A percentile compares a stretch with the other conserved stretches of the same genome.
phyloP scores from a whole-genome alignment of 345 rosid species.

The Conringia planisiliqua region DNA sequence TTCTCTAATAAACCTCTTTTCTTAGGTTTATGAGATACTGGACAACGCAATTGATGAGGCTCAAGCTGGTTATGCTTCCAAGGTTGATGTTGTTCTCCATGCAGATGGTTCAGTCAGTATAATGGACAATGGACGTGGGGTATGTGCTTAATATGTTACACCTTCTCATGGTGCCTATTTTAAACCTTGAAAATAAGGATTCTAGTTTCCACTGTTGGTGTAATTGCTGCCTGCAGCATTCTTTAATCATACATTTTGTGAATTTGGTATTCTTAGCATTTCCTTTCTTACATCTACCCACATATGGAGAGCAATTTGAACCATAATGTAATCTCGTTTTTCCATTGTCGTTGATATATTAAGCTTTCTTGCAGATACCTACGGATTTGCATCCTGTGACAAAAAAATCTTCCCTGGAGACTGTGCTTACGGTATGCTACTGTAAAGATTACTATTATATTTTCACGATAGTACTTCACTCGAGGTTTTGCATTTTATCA shows the following conservation, averaged over 20 bases:
- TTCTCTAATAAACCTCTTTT: constrained; percentile 5
- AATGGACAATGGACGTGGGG: constrained; percentile 96
- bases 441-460: constrained; percentile 7
- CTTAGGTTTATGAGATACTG: constrained; percentile 91
- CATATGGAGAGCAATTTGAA: neutral
- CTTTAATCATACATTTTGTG: neutral
- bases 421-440: constrained; percentile 85
- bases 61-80: constrained; percentile 92
- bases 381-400: constrained; percentile 95
- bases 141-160: constrained; percentile 35
- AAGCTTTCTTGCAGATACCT: constrained; percentile 68
- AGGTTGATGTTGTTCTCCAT: constrained; percentile 60
- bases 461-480: neutral
- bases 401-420: constrained; percentile 88
- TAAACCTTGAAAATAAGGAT: neutral
- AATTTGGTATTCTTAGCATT: neutral
- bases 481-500: constrained; percentile 5
- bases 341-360: constrained; percentile 9
- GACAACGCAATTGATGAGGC: constrained; percentile 99
- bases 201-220: neutral
- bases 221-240: neutral
- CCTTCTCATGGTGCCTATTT: constrained; percentile 1
- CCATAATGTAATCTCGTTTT: neutral
- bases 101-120: constrained; percentile 84
- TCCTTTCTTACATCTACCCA: neutral